These are phyloP conservation scores for Aspergillus aculeatinus DNA, from an alignment of 2,329 filamentous ascomycete species.

Conservation along the genomic window DNA sequence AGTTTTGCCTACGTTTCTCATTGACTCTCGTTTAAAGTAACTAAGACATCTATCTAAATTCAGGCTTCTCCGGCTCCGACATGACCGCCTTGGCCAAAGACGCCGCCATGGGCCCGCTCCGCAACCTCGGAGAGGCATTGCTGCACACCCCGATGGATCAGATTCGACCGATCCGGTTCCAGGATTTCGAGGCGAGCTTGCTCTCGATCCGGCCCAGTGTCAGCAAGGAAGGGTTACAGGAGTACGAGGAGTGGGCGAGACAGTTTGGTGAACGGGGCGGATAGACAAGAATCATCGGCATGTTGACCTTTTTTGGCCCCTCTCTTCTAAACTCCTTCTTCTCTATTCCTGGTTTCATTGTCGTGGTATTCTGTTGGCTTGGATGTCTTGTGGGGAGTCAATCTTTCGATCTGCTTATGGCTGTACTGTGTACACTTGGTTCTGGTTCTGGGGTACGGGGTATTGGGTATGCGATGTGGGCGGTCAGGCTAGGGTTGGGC, in stretches of 20 bases:
- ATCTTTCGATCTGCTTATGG: too few species aligned
- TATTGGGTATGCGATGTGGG: too few species aligned
- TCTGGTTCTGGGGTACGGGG: too few species aligned
- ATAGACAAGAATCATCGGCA: conserved; percentile 35
- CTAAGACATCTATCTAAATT: too few species aligned
- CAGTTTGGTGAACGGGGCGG: conserved; percentile 92
- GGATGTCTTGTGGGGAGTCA: too few species aligned
- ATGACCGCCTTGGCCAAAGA: conserved; percentile 97
- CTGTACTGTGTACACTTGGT: too few species aligned
- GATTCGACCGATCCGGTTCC: conserved; percentile 79
- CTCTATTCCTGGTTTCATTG: too few species aligned
- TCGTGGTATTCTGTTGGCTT: too few species aligned
- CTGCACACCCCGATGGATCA: conserved; percentile 92
- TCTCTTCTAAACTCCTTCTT: too few species aligned
- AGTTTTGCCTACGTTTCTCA: not conserved
- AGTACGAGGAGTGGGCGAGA: conserved; percentile 91
- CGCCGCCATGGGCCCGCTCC: conserved; percentile 92
- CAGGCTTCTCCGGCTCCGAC: conserved; percentile 96
- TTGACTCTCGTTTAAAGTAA: too few species aligned
- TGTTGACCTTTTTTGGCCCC: too few species aligned
- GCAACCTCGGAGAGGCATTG: conserved; percentile 84
- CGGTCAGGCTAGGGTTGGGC: too few species aligned
- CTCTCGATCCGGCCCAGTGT: conserved; percentile 86
- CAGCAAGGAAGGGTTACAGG: conserved; percentile 75
- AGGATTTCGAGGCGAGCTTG: conserved; percentile 82